Evolutionary conservation across 2,329 filamentous ascomycete species (phyloP), one percentile per base, ranked within the genome.

Genomic region (Cladosporium sp.): DNA sequence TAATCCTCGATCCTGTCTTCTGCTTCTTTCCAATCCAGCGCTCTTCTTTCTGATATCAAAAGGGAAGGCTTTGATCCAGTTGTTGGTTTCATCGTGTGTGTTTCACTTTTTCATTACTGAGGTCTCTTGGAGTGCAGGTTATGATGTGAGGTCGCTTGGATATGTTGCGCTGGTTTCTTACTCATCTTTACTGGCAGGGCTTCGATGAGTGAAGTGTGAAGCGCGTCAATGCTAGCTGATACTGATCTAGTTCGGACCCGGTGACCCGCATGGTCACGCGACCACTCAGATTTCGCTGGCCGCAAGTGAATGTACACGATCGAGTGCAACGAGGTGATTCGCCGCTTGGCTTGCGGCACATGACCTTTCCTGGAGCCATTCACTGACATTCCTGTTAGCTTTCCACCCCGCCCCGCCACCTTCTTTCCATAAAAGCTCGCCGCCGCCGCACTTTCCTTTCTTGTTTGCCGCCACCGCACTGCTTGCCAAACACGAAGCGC

Each of bases 41-140:
- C 52, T 55, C 32, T 54, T 55, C n/a, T 55, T 55, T 55, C 2
- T 32, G 52, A 55, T 55, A 55, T 18, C 52, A 24, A 47, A 55
- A 34, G 52, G 52, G 52, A 55, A 55, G 28, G 52, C 41, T 47
- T 47, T 47, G 41, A 24, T 47, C n/a, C n/a, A 24, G n/a, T 52
- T 24, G 18, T n/a, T 7, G 11, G 18, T 54, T 18, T 11, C 26
- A 32, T 11, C 1, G 7, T 11, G 26, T 32, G 2, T 6, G 5
- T 54, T 32, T 54, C 26, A 52, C 24, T 7, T 54, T 32, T 2
- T 6, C n/a, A n/a, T 54, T 26, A n/a, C 12, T 44, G 38, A 5
- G 18, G n/a, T 2, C 4, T 2, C 7, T 44, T n/a, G 38, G 8
- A 2, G 18, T 44, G 38, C 18, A 2, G 38, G 18, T 7, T n/a